Percentiles rank a stretch among this genome's conserved stretches.
phyloP scores from a whole-genome alignment of 148 eudicot species.

The Vaccinium myrtillus region DNA sequence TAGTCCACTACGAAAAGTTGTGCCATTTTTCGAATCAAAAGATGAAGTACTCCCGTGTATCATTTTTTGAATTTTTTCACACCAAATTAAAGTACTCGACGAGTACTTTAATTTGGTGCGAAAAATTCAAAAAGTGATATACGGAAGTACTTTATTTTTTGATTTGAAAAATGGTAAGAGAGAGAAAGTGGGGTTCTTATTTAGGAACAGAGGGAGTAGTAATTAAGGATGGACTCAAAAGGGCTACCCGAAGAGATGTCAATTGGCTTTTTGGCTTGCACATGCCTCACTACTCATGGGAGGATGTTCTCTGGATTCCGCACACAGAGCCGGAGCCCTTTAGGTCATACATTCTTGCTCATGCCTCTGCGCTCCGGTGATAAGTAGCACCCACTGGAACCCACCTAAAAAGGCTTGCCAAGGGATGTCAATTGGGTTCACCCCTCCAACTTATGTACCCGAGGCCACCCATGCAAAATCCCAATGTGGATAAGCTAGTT shows the following conservation, averaged over 20 bases:
- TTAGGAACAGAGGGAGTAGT: too few relatives aligned
- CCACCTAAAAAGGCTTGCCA: not conserved
- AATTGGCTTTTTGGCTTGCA: not conserved
- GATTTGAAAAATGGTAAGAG: too few relatives aligned
- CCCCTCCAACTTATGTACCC: not conserved
- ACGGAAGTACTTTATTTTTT: too few relatives aligned
- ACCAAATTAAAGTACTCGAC: too few relatives aligned
- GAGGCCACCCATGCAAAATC: not conserved
- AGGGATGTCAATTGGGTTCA: not conserved
- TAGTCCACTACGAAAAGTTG: too few relatives aligned
- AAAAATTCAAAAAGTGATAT: too few relatives aligned
- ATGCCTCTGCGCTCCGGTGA: not conserved
- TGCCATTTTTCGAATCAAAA: too few relatives aligned
- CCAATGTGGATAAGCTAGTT: not conserved
- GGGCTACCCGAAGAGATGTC: not conserved
- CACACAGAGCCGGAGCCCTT: not conserved
- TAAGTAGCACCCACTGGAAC: not conserved
- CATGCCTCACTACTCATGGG: not conserved
- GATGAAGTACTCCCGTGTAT: too few relatives aligned
- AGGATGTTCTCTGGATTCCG: not conserved
- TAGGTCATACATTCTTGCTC: not conserved
- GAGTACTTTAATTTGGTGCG: too few relatives aligned
- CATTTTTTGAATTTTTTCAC: too few relatives aligned
- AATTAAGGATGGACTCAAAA: not conserved
- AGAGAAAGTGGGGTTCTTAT: too few relatives aligned